Percentiles rank a stretch among this genome's conserved stretches.
Conservation (phyloP, 1,284 basidiomycete genomes). For the Gymnopus androsaceus region DNA sequence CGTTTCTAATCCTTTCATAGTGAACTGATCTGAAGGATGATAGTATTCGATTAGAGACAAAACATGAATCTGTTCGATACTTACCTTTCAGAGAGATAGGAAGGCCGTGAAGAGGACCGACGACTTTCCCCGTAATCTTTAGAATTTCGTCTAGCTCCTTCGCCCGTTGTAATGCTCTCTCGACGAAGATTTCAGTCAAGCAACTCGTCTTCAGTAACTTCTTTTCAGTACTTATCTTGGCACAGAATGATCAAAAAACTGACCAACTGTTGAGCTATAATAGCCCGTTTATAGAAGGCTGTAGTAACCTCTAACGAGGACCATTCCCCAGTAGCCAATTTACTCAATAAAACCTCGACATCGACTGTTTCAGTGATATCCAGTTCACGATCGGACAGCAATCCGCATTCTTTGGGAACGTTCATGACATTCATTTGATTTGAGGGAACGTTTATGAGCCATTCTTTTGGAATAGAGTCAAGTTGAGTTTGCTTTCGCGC, state of each 20-base stretch:
- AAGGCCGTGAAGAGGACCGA: constrained; percentile 65
- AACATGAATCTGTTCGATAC: not conserved
- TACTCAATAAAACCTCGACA: constrained; percentile 44
- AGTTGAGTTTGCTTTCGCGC: constrained; percentile 33
- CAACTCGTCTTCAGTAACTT: constrained; percentile 44
- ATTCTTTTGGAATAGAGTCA: constrained; percentile 53
- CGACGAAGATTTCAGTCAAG: constrained; percentile 66
- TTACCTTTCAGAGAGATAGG: constrained; percentile 59
- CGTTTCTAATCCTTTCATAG: constrained; percentile 61
- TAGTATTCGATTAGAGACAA: not conserved
- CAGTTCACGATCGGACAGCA: constrained; percentile 58
- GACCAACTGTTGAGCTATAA: constrained; percentile 79
- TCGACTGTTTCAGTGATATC: constrained; percentile 62
- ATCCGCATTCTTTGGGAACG: constrained; percentile 52
- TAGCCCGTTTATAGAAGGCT: constrained; percentile 77
- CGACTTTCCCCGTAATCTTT: constrained; percentile 44
- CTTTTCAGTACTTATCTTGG: not conserved
- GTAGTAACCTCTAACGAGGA: constrained; percentile 65
- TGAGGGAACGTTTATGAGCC: constrained; percentile 42
- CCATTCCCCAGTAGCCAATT: constrained; percentile 54
- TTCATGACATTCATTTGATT: constrained; percentile 46
- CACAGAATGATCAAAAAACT: constrained; percentile 21
- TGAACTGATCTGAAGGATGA: constrained; percentile 48
- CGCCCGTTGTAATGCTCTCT: constrained; percentile 59
- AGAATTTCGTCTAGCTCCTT: constrained; percentile 56